A percentile compares a stretch with the other conserved stretches of the same genome.
These are phyloP conservation scores for Trichosporon coremiiforme DNA, from an alignment of 1,284 basidiomycete genomes.

Conservation along the genomic window DNA sequence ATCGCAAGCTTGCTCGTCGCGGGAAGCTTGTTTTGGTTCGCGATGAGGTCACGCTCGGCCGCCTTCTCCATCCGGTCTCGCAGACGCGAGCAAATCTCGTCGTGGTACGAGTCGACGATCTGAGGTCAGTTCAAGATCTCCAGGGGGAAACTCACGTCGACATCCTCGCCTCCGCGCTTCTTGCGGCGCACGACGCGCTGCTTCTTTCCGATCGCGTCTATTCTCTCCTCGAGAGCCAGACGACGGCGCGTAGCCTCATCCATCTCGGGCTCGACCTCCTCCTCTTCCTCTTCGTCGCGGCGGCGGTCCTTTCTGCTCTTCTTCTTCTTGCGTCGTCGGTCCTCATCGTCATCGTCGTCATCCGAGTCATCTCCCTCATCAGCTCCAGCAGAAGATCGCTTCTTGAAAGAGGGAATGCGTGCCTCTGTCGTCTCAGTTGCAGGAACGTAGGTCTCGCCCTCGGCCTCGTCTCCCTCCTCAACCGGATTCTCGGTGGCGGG, in stretches of 20 bases:
- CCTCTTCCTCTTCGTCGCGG: conserved; percentile 35
- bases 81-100: conserved; percentile 84
- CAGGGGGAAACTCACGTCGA: conserved; percentile 41
- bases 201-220: conserved; percentile 82
- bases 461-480: conserved; percentile 40
- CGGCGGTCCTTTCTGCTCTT: conserved; percentile 49
- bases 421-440: conserved; percentile 57
- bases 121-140: conserved; percentile 31
- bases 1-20: conserved; percentile 83
- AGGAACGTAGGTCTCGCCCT: conserved; percentile 68
- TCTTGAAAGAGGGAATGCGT: conserved; percentile 54
- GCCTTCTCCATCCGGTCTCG: conserved; percentile 84
- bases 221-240: conserved; percentile 49
- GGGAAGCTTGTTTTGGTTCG: conserved; percentile 79
- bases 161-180: conserved; percentile 67
- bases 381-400: conserved; percentile 50
- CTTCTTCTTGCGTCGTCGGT: conserved; percentile 60
- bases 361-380: conserved; percentile 61
- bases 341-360: conserved; percentile 59
- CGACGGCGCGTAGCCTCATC: conserved; percentile 40
- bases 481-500: conserved; percentile 25
- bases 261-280: conserved; percentile 50
- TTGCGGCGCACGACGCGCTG: conserved; percentile 70
- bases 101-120: conserved; percentile 80
- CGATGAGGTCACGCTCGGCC: conserved; percentile 78